Percentiles rank a stretch among this genome's conserved stretches.
phyloP scores from a whole-genome alignment of 768 basidiomycete species.

The Trichaptum fuscoviolaceum region DNA sequence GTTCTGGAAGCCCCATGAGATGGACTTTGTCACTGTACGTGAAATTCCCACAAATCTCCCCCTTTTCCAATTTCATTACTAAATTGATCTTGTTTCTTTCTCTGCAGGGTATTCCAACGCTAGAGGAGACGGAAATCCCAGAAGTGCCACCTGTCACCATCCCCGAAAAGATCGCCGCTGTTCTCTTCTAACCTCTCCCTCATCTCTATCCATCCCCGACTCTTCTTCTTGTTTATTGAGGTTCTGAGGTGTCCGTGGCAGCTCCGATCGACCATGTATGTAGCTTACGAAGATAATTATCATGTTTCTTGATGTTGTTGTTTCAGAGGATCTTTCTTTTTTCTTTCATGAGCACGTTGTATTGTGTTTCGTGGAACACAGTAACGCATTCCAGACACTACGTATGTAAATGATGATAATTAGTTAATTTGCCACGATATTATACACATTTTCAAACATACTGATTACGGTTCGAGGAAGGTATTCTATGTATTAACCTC shows the following conservation, averaged over 20 bases:
- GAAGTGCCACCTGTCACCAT: slow-evolving; percentile 46
- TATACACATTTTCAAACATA: too few relatives aligned
- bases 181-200: slow-evolving; percentile 40
- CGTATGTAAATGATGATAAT: too few relatives aligned
- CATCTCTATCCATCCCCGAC: background rate
- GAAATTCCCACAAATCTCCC: background rate
- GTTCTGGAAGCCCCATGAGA: slow-evolving; percentile 52
- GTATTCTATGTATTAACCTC: too few relatives aligned
- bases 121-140: slow-evolving; percentile 63
- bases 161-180: slow-evolving; percentile 41
- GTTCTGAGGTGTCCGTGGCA: background rate
- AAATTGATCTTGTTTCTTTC: background rate
- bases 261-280: background rate
- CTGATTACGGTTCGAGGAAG: too few relatives aligned
- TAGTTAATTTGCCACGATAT: too few relatives aligned
- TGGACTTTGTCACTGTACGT: slow-evolving; percentile 67
- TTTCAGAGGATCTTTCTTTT: too few relatives aligned
- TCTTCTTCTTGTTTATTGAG: too few relatives aligned
- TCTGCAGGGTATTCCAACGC: slow-evolving; percentile 54
- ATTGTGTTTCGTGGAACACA: too few relatives aligned
- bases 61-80: background rate
- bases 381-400: too few relatives aligned
- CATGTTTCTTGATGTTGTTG: too few relatives aligned
- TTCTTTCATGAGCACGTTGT: too few relatives aligned
- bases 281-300: too few relatives aligned